Percentiles rank a stretch among this genome's conserved stretches.
Evolutionary conservation across 163 green algal genomes (phyloP).

Genomic region (Volvox carteri): DNA sequence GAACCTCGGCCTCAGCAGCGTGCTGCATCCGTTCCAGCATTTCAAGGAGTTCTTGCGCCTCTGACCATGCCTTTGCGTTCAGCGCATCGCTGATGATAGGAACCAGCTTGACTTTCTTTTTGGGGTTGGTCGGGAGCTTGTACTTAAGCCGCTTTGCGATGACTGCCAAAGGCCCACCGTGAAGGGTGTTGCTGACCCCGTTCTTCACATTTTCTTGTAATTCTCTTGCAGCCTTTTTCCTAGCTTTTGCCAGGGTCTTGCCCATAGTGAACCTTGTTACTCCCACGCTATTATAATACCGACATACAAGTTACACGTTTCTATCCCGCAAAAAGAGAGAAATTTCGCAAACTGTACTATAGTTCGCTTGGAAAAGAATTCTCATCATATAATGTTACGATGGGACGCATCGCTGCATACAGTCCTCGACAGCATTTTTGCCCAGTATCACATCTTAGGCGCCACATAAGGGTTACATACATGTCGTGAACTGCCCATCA

Average conservation of each 20-base stretch:
- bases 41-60: background rate
- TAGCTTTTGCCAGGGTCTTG: slow-evolving; percentile 34
- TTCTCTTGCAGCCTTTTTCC: slow-evolving; percentile 33
- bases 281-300: too few relatives aligned
- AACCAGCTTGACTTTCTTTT: slow-evolving; percentile 50
- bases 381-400: background rate
- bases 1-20: background rate
- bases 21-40: slow-evolving; percentile 32
- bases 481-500: background rate
- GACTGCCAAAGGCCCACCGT: background rate
- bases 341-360: too few relatives aligned
- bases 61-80: slow-evolving; percentile 19
- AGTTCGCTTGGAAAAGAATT: too few relatives aligned
- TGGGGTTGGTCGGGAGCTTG: slow-evolving; percentile 40
- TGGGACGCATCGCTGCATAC: background rate
- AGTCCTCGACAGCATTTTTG: background rate
- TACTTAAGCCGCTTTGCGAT: slow-evolving; percentile 51
- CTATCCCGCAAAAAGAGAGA: too few relatives aligned
- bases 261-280: slow-evolving; percentile 40
- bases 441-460: background rate
- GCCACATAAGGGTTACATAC: background rate
- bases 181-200: background rate
- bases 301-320: too few relatives aligned
- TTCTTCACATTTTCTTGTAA: background rate
- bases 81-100: slow-evolving; percentile 45